These are phyloP conservation scores for Talaromyces ruber DNA, from an alignment of 495 filamentous ascomycete genomes.

Conservation along the genomic window DNA sequence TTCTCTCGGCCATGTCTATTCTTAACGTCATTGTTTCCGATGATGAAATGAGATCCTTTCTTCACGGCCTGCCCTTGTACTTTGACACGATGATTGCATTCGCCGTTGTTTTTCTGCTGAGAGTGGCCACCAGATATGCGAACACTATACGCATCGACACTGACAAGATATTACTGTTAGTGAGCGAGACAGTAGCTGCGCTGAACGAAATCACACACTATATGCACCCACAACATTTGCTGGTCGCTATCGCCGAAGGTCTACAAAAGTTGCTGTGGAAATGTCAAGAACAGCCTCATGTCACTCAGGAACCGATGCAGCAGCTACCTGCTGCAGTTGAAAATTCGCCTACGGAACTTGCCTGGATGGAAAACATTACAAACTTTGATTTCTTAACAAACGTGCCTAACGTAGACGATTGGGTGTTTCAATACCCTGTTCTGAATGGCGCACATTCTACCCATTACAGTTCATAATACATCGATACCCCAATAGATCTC, in stretches of 20 bases:
- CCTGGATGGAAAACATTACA: constrained; percentile 24
- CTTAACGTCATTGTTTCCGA: constrained; percentile 20
- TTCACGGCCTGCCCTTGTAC: constrained; percentile 25
- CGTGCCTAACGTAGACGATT: constrained; percentile 18
- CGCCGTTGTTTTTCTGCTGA: constrained; percentile 25
- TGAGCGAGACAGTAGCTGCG: constrained; percentile 17
- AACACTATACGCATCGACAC: constrained; percentile 18
- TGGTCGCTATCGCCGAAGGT: constrained; percentile 18
- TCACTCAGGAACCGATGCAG: constrained; percentile 2
- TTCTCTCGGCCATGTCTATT: constrained; percentile 23
- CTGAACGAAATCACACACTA: constrained; percentile 15
- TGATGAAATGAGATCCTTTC: constrained; percentile 18
- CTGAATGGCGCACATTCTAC: constrained; percentile 7
- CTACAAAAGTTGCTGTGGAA: constrained; percentile 14
- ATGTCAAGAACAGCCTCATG: constrained; percentile 12
- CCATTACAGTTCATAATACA: neutral
- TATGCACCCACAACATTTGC: constrained; percentile 21
- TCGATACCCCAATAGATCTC: neutral
- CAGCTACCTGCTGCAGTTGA: constrained; percentile 11
- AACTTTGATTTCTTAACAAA: constrained; percentile 24
- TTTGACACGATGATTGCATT: constrained; percentile 31
- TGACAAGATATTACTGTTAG: constrained; percentile 17
- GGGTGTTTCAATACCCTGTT: constrained; percentile 17
- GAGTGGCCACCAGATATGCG: constrained; percentile 21
- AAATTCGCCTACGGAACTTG: constrained; percentile 11